Evolutionary conservation across 805 yeast species (phyloP), one percentile per base, ranked within the genome.

Genomic region (Metschnikowia borealis): DNA sequence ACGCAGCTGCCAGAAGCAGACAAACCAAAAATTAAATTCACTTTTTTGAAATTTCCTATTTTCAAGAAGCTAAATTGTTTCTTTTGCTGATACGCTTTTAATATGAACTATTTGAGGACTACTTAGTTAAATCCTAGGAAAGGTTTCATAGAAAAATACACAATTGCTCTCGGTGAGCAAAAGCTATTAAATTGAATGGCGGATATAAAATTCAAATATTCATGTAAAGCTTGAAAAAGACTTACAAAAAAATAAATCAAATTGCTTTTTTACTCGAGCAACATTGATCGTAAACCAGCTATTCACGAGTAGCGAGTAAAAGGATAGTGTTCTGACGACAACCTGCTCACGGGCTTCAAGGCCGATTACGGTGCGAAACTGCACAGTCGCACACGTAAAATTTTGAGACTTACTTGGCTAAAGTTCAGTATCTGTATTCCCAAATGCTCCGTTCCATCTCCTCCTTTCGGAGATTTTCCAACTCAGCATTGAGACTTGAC

Each of bases 401-500:
- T 38, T 35, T 34, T 37, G 38, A 38, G 26, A 21, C 44, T 20
- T 21, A n/a, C 32, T 15, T 39, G 15, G 20, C 6, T 34, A 18
- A 39, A 31, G 23, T 11, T 15, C 15, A 13, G 13, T 17, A 20
- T 23, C 45, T 34, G 15, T 13, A 21, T 20, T 13, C 44, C 20
- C 39, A 15, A 31, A 56, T 56, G 60, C 37, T 56, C 8, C 57
- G 57, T 29, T 43, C 56, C 14, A 5, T 49, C 32, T 32, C 38
- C 23, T 43, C 43, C 44, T 48, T 38, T 33, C 50, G 62, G 38
- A 37, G 36, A 13, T 58, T 58, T 21, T 48, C 60, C 15, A 46
- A 46, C 7, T 41, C 59, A 1, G 33, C 21, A 15, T 32, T 21
- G 38, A 46, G 61, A 32, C 58, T 65, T 34, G 61, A 73, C 26